Evolutionary conservation across 2,329 filamentous ascomycete genomes (phyloP).

Genomic region (Clarireedia monteithiana): DNA sequence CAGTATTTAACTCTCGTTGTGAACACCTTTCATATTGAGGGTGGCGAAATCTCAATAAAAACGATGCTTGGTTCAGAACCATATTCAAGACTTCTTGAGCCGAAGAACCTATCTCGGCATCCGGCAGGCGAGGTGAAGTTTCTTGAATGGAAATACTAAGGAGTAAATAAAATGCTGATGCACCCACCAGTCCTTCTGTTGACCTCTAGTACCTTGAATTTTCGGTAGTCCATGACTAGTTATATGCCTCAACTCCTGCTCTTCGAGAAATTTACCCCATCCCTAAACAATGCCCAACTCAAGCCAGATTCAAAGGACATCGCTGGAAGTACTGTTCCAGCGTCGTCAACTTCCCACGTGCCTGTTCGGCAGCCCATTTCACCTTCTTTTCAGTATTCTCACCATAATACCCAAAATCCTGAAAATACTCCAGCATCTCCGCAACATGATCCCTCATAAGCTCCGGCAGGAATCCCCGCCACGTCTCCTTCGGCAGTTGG

Average conservation of each 20-base stretch:
- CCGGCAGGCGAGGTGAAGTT: too few relatives aligned
- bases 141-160: too few relatives aligned
- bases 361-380: slow-evolving; percentile 25
- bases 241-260: not conserved
- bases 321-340: slow-evolving; percentile 31
- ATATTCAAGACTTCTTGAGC: too few relatives aligned
- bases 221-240: not conserved
- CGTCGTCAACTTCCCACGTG: slow-evolving; percentile 25
- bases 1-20: too few relatives aligned
- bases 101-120: too few relatives aligned
- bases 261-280: not conserved
- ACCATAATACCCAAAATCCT: slow-evolving; percentile 33
- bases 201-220: too few relatives aligned
- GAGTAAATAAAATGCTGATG: too few relatives aligned
- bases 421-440: slow-evolving; percentile 19
- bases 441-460: slow-evolving; percentile 14
- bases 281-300: not conserved
- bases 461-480: not conserved
- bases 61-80: too few relatives aligned
- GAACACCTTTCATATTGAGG: too few relatives aligned
- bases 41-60: too few relatives aligned
- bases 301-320: slow-evolving; percentile 16
- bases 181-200: too few relatives aligned
- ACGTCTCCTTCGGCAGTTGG: slow-evolving; percentile 13
- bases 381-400: slow-evolving; percentile 27